Base-by-base conservation (phyloP, 371 early-diverging fungal species). In the Circinella umbellata region DNA sequence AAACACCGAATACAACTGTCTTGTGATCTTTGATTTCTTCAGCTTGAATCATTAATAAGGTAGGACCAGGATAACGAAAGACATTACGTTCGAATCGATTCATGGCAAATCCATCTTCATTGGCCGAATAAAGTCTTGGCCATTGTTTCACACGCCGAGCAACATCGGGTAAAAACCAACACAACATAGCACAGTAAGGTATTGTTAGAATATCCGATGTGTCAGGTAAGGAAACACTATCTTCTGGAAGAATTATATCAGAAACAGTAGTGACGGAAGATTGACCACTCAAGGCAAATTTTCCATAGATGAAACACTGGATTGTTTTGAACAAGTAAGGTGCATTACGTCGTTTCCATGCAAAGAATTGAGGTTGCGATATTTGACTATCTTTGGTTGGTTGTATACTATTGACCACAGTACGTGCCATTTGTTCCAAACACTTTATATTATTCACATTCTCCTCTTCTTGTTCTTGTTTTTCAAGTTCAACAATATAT, bases 61-160 rank as follows among this genome's bases (percentile, higher is more conserved):
- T 91, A 0, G 91, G 89, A 0, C 88, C 91, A 4, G 87, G 85
- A 69, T 91, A 91, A 61, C 88, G 89, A 76, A 89, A 91, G 1
- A 88, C 85, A 63, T 86, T 86, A 9, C 77, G 81, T 62, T 86
- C 86, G 63, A 89, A 91, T 38, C 89, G 75, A 59, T 88, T 91
- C 89, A 89, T 91, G 17, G 89, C 86, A 70, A 88, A 91, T 1
- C 91, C 91, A 54, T 91, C 80, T 61, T 76, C 54, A 35, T 81
- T 79, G 36, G 84, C 87, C 4, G 82, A 82, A 64, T 88, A 90
- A 0, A 90, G 78, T 1, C 80, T 69, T 4, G 67, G 54, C 88
- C 88, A 88, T 46, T 73, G 42, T 38, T 82, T 78, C 36, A 68
- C 63, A 1, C 70, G 62, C 11, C 77, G 57, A 53, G 76, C 61